Base-by-base conservation (phyloP, 2,329 filamentous ascomycete species). In the Exophiala sp. region DNA sequence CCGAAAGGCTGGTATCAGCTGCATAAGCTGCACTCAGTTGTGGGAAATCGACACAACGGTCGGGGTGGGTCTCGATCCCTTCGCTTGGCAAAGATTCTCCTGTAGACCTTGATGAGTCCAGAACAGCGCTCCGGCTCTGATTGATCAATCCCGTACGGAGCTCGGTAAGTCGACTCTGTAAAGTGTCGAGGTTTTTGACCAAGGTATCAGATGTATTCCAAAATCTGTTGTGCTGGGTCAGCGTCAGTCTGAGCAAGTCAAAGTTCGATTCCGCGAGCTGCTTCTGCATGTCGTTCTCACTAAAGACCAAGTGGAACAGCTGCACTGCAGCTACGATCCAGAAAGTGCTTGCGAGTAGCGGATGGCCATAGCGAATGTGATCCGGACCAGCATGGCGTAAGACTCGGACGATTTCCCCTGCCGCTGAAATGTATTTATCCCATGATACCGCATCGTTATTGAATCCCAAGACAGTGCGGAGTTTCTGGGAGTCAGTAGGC, bases 121-220 rank as follows among this genome's bases (percentile, higher is more conserved):
- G 16, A 18, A 18, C 16, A 2, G 16, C 16, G 16, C 16, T 18
- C 16, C 16, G 16, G 16, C 16, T 18, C 16, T 18, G 16, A 18
- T 18, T 3, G 16, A 18, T 18, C 16, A 18, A 35, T n/a, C 39
- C 35, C 18, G 47, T 39, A 21, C 33, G 20, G 6, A 50, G 47
- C 29, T 50, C 47, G 9, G n/a, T 21, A 18, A 51, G 48, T 21
- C 48, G 48, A 10, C 18, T 29, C 4, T 34, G 40, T 5, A 51
- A 41, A n/a, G 48, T 44, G 33, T 51, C 48, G 5, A 51, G 35
- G 14, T 51, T 51, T 39, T 51, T 44, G 3, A 51, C 16, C 48
- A 51, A 36, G n/a, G 39, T 18, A 11, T 45, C 41, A 2, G 48
- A 45, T 10, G 48, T 51, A 16, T 44, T 38, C 48, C 48, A 51